Base-by-base conservation (phyloP, 1,284 basidiomycete species). In the Tylopilus orsonianus region DNA sequence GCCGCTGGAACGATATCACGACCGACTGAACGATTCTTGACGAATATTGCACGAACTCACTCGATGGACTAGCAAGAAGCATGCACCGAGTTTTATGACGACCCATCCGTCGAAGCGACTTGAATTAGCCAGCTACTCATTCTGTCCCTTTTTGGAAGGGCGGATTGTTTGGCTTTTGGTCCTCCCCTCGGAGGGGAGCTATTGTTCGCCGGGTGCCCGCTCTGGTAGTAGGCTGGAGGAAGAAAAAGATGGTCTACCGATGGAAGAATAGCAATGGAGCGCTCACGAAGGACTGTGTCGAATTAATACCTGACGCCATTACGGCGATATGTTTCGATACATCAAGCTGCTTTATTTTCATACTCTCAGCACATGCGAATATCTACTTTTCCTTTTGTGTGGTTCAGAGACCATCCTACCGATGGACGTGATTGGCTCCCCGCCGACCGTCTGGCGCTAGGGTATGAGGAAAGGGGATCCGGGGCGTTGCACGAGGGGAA, bases 21-120 rank as follows among this genome's bases (percentile, higher is more conserved):
- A 70, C 55, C 53, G 59, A 68, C 52, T 54, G 65, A 64, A 66
- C 42, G 67, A 74, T 75, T 76, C 71, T 77, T 74, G 73, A 78
- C 66, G 75, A 78, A 73, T 61, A 56, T 48, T 60, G 52, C 50
- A 68, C 56, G 66, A 69, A 60, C 50, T 57, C 58, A 58, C 50
- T 54, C 57, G 48, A 58, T 55, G 51, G 57, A 63, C 52, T 35
- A 52, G 53, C 59, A 58, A 61, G 60, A 59, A 41, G 44, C 48
- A 48, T 40, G 22, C 46, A 47, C 58, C 59, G 46, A 62, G 51
- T 44, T 49, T 54, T 35, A 53, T 41, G 50, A 54, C 37, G 40
- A 41, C 52, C 57, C 56, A 44, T 56, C 53, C 49, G 40, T 30
- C 16, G 50, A 53, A 39, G 41, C 52, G 41, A 46, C 40, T 9